A percentile compares a stretch with the other conserved stretches of the same genome.
These are phyloP conservation scores for Calonectria pseudoreteaudii DNA, from an alignment of 2,329 filamentous ascomycete genomes.

Conservation along the genomic window DNA sequence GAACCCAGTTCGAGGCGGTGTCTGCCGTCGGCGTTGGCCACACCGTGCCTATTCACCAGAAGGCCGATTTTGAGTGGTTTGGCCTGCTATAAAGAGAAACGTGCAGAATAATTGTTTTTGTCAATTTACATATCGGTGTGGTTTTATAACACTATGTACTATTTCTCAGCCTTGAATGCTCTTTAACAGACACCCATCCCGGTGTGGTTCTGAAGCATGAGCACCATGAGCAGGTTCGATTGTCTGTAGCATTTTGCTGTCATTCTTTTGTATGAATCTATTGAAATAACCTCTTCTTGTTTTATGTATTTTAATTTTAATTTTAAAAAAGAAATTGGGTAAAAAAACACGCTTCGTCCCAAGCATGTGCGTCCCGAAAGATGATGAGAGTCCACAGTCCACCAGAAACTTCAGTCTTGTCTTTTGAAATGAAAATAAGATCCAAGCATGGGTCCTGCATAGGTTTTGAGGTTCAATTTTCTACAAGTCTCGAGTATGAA, in stretches of 20 bases:
- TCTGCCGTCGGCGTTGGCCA: slow-evolving; percentile 3
- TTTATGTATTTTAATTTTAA: too few relatives aligned
- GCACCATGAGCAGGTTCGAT: neutral
- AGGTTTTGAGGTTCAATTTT: neutral
- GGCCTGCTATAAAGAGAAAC: neutral
- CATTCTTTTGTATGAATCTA: neutral
- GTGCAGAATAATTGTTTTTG: neutral
- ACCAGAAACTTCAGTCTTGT: neutral
- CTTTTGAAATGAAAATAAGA: neutral
- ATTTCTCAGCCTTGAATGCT: neutral
- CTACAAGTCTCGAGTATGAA: neutral
- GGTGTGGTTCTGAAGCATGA: neutral
- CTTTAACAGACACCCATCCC: neutral
- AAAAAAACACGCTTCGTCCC: neutral
- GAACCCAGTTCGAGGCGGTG: slow-evolving; percentile 6
- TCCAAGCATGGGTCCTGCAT: neutral
- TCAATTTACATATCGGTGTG: neutral
- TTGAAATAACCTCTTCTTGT: neutral
- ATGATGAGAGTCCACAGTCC: too few relatives aligned
- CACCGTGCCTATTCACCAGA: slow-evolving; percentile 2
- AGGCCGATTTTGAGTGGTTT: slow-evolving; percentile 8
- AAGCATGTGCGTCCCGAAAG: neutral
- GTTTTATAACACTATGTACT: neutral
- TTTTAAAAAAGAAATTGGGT: too few relatives aligned
- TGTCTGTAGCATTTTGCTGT: neutral